phyloP scores from a whole-genome alignment of 2,329 filamentous ascomycete genomes.

The Cordyceps javanica region DNA sequence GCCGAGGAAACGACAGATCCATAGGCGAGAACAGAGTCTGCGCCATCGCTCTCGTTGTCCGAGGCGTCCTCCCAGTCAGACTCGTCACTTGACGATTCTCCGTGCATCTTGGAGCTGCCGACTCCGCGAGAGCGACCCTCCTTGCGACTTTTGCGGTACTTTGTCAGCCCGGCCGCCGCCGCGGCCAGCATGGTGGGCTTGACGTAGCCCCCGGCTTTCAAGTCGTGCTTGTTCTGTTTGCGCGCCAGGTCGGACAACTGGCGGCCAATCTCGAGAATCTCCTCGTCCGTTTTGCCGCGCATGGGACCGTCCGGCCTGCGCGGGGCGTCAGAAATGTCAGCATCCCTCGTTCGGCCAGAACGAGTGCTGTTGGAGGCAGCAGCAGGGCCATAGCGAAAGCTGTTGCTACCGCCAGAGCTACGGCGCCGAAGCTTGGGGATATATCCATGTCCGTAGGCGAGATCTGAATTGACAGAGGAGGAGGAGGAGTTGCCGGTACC shows the following conservation, averaged over 20 bases:
- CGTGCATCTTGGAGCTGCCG: slow-evolving; percentile 34
- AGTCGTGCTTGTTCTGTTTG: slow-evolving; percentile 44
- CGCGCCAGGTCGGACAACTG: slow-evolving; percentile 48
- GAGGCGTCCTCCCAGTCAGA: slow-evolving; percentile 54
- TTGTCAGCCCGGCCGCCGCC: slow-evolving; percentile 32
- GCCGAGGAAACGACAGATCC: slow-evolving; percentile 23
- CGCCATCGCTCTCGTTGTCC: slow-evolving; percentile 37
- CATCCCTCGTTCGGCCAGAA: background rate
- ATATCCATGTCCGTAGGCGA: slow-evolving; percentile 61
- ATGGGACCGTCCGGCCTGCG: background rate
- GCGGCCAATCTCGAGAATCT: slow-evolving; percentile 50
- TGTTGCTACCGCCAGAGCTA: slow-evolving; percentile 17
- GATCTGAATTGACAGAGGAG: slow-evolving; percentile 60
- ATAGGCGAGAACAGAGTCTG: slow-evolving; percentile 35
- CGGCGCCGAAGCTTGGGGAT: slow-evolving; percentile 34
- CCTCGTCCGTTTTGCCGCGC: slow-evolving; percentile 45
- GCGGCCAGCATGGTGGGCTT: slow-evolving; percentile 25
- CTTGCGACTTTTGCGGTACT: slow-evolving; percentile 34
- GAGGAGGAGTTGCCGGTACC: slow-evolving; percentile 51
- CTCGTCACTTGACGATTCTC: slow-evolving; percentile 37
- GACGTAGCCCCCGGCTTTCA: slow-evolving; percentile 32
- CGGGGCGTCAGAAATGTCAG: background rate
- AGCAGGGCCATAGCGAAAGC: slow-evolving; percentile 13
- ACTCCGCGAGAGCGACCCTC: slow-evolving; percentile 28
- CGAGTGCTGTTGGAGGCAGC: background rate